phyloP scores from a whole-genome alignment of 2,329 filamentous ascomycete genomes.

The Fusarium tupiense region DNA sequence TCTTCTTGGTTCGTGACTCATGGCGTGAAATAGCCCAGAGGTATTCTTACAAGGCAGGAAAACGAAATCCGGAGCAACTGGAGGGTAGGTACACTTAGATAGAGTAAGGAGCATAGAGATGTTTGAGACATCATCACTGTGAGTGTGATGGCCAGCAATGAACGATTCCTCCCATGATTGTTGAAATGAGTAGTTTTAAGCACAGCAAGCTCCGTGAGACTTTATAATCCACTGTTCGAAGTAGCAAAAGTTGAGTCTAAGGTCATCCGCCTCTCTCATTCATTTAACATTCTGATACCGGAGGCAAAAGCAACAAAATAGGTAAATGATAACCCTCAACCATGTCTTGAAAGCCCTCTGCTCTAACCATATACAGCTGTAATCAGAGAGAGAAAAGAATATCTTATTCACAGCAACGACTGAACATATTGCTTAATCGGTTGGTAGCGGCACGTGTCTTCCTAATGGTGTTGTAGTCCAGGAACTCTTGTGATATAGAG shows the following conservation, averaged over 20 bases:
- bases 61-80: not conserved
- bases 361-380: not conserved
- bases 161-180: not conserved
- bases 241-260: not conserved
- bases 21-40: not conserved
- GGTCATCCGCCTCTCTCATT: not conserved
- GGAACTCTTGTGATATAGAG: not conserved
- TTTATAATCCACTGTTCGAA: not conserved
- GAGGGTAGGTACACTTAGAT: not conserved
- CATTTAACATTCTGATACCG: not conserved
- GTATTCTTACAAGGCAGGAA: not conserved
- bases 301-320: not conserved
- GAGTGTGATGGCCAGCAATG: not conserved
- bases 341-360: not conserved
- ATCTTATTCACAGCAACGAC: not conserved
- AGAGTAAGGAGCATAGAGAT: not conserved
- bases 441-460: not conserved
- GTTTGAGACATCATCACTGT: not conserved
- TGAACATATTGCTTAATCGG: not conserved
- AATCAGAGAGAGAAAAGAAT: not conserved
- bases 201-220: not conserved
- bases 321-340: not conserved
- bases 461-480: too few relatives aligned
- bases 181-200: not conserved
- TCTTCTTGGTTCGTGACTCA: not conserved